Conservation (phyloP, 2,329 filamentous ascomycete genomes). For the Clarireedia monteithiana region DNA sequence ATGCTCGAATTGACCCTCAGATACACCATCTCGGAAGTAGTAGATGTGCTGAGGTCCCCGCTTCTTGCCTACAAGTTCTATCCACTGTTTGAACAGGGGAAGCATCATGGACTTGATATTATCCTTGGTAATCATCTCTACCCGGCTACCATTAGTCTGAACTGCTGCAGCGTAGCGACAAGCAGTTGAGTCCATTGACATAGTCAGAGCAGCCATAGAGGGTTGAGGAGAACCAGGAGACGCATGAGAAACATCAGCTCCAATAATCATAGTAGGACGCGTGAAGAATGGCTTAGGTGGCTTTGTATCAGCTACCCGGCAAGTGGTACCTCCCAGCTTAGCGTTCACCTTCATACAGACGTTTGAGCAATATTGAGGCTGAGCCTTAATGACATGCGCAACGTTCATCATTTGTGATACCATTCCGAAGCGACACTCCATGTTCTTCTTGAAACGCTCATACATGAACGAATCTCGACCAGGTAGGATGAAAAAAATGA, state of each 20-base stretch:
- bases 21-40: slow-evolving; percentile 90
- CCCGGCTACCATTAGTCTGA: slow-evolving; percentile 74
- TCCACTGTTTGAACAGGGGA: slow-evolving; percentile 59
- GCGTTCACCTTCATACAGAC: slow-evolving; percentile 96
- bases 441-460: slow-evolving; percentile 79
- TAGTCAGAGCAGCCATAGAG: slow-evolving; percentile 82
- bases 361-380: slow-evolving; percentile 84
- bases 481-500: slow-evolving; percentile 72
- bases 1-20: slow-evolving; percentile 74
- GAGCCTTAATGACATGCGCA: slow-evolving; percentile 58
- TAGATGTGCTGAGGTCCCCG: slow-evolving; percentile 63
- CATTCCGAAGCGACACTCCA: slow-evolving; percentile 78
- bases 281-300: slow-evolving; percentile 33
- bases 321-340: slow-evolving; percentile 82
- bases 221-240: slow-evolving; percentile 57
- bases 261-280: slow-evolving; percentile 67
- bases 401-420: slow-evolving; percentile 73
- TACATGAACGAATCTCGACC: slow-evolving; percentile 68
- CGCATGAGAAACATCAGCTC: slow-evolving; percentile 84
- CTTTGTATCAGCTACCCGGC: slow-evolving; percentile 24
- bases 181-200: slow-evolving; percentile 64
- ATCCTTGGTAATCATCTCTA: slow-evolving; percentile 65
- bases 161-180: slow-evolving; percentile 72
- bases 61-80: slow-evolving; percentile 43
- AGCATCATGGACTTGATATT: slow-evolving; percentile 62